Evolutionary conservation across 2,329 filamentous ascomycete species (phyloP).

Genomic region (Pestalotiopsis fici): DNA sequence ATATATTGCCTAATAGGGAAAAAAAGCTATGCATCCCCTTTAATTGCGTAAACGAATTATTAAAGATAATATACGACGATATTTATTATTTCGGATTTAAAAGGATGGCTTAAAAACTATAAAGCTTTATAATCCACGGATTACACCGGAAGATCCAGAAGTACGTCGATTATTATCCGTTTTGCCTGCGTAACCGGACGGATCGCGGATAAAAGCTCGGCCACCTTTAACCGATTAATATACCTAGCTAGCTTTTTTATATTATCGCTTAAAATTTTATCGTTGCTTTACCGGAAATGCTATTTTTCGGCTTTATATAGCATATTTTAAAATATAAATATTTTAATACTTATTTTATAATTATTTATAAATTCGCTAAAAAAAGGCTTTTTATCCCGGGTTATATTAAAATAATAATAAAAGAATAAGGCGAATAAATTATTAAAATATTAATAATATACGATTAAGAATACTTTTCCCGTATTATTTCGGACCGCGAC

Average conservation of each 20-base stretch:
- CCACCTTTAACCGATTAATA: background rate
- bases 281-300: background rate
- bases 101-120: background rate
- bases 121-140: background rate
- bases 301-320: background rate
- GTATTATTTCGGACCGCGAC: background rate
- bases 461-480: background rate
- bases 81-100: background rate
- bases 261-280: background rate
- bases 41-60: background rate
- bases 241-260: background rate
- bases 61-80: background rate
- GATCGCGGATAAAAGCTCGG: background rate
- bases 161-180: background rate
- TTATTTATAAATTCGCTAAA: background rate
- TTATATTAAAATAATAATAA: background rate
- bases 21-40: background rate
- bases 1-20: background rate
- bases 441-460: background rate
- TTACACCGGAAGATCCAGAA: background rate
- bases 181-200: background rate
- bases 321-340: background rate
- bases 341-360: background rate
- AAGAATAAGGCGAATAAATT: background rate
- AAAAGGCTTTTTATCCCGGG: background rate